A percentile compares a stretch with the other conserved stretches of the same genome.
phyloP scores from a whole-genome alignment of 768 basidiomycete species.

The Suillus occidentalis region DNA sequence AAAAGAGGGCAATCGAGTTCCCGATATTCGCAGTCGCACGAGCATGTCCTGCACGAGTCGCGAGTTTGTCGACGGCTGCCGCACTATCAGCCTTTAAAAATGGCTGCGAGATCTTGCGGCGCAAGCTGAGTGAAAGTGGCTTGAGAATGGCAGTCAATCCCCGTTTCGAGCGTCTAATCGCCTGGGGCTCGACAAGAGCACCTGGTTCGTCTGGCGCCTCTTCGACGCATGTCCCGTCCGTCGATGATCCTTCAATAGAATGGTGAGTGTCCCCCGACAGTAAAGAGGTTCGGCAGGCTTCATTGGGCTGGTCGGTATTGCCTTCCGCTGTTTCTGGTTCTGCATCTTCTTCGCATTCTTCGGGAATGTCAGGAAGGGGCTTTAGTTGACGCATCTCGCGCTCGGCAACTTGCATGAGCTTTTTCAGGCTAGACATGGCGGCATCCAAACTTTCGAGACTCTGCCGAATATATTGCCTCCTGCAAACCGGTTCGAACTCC shows the following conservation, averaged over 20 bases:
- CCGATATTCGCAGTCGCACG: conserved; percentile 25
- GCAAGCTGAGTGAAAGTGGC: conserved; percentile 14
- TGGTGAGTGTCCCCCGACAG: background rate
- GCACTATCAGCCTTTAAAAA: conserved; percentile 2
- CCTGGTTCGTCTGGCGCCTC: background rate
- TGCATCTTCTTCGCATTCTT: background rate
- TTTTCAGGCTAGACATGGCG: conserved; percentile 32
- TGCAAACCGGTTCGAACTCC: conserved; percentile 5
- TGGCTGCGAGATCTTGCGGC: conserved; percentile 10
- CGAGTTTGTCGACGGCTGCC: background rate
- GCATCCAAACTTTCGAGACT: conserved; percentile 31
- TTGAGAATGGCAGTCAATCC: conserved; percentile 19
- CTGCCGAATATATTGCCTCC: conserved; percentile 14
- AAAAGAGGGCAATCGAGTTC: conserved; percentile 30
- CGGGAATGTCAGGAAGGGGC: conserved; percentile 27
- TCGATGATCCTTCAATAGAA: conserved; percentile 2
- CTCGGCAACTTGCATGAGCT: conserved; percentile 31
- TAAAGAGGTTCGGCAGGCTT: background rate
- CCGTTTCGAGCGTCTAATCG: conserved; percentile 8
- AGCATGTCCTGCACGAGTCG: conserved; percentile 18
- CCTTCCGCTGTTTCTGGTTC: background rate
- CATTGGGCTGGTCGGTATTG: background rate
- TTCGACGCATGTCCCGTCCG: background rate
- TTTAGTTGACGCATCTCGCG: conserved; percentile 27
- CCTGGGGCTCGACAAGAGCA: background rate